Evolutionary conservation across 2,329 filamentous ascomycete species (phyloP).

Genomic region (Exophiala alcalophila): DNA sequence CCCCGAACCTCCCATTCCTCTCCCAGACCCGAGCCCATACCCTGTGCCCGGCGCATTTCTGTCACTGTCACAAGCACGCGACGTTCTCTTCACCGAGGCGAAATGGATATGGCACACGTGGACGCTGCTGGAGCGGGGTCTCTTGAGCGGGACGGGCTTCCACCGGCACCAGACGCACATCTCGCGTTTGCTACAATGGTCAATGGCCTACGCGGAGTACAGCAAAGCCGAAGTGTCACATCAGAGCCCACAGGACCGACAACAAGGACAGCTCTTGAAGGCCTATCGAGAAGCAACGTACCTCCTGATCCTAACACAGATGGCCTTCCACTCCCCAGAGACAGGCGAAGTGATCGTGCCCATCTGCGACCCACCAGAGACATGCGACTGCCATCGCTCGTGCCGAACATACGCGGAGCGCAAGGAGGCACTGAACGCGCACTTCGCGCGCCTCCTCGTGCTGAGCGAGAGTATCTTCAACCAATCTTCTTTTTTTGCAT

Average conservation of each 20-base stretch:
- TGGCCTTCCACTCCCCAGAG: slow-evolving; percentile 27
- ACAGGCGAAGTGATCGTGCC: slow-evolving; percentile 26
- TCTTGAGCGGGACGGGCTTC: slow-evolving; percentile 17
- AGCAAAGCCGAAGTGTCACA: slow-evolving; percentile 15
- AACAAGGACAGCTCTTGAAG: slow-evolving; percentile 20
- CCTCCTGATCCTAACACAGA: slow-evolving; percentile 24
- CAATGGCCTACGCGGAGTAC: slow-evolving; percentile 29
- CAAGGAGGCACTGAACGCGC: slow-evolving; percentile 26
- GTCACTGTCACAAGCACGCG: slow-evolving; percentile 27
- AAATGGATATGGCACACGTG: slow-evolving; percentile 30
- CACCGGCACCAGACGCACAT: slow-evolving; percentile 27
- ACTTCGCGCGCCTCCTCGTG: slow-evolving; percentile 28
- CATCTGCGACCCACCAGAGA: slow-evolving; percentile 24
- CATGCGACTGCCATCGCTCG: slow-evolving; percentile 23
- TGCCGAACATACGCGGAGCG: slow-evolving; percentile 26
- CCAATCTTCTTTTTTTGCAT: slow-evolving; percentile 18
- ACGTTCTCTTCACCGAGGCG: slow-evolving; percentile 28
- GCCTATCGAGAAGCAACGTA: slow-evolving; percentile 26
- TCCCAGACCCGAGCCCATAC: slow-evolving; percentile 20
- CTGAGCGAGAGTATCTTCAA: slow-evolving; percentile 27
- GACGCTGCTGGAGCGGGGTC: slow-evolving; percentile 22
- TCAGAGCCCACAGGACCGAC: slow-evolving; percentile 9
- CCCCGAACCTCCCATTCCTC: background rate
- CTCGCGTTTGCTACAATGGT: slow-evolving; percentile 28
- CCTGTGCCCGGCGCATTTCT: slow-evolving; percentile 23